Evolutionary conservation across 768 basidiomycete species (phyloP), one percentile per base, ranked within the genome.

Genomic region (Pulveroboletus frians): DNA sequence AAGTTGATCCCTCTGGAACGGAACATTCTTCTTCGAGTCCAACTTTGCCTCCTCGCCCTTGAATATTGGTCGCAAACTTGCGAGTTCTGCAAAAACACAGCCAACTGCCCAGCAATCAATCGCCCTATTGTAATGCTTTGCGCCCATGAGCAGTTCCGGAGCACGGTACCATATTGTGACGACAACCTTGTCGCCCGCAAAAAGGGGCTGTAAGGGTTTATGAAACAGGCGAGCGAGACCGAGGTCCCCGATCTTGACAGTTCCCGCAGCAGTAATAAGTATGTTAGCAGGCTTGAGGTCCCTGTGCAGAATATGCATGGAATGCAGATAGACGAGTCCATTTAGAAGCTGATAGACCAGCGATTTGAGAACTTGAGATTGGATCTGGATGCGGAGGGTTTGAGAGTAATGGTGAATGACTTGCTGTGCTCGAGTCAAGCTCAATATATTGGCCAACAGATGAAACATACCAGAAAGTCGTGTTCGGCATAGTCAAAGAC

Each of bases 161-260:
- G 92, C 92, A 45, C 96, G 88, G 65, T 99, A 99, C 96, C 96
- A 98, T 62, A 99, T 98, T 0, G 96, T 99, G 11, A 99, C 96
- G 31, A 98, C 96, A 23, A 99, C 94, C 61, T 98, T 98, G 71
- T 99, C 96, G 14, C 94, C 94, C 0, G 84, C 83, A 64, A 90
- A 92, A 2, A 99, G 74, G 1, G 88, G 85, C 56, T 96, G 93
- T 2, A 99, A 76, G 6, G 96, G 96, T 51, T 92, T 84, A 61
- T 92, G 86, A 50, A 89, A 85, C 27, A 98, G 76, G 29, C 96
- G 80, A 1, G 96, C 96, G 14, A 99, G 81, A 20, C 96, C 96
- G 1, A 98, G 75, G 65, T 99, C 96, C n/a, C 94, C 96, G 44
- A 99, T 98, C 70, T 98, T 98, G 61, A 99, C 92, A 32, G 90